Evolutionary conservation across 139 green algal genomes (phyloP), one percentile per base, ranked within the genome.

Genomic region (Haematococcus lacustris): DNA sequence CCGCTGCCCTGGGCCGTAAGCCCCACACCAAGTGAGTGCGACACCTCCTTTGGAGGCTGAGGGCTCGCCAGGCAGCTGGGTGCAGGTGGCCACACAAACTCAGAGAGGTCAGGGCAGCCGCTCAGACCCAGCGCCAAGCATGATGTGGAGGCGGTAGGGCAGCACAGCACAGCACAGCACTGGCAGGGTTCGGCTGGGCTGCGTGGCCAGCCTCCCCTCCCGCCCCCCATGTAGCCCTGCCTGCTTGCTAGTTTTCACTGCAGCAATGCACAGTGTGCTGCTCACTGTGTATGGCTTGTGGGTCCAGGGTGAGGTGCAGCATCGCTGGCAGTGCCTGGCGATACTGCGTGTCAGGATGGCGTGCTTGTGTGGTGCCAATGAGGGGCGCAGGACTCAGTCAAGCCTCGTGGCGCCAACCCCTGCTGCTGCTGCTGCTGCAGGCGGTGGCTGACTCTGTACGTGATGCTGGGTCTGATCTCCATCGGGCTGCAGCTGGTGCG

Each of bases 361-460:
- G 47, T 57, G 13, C 13, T 57, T 28, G 47, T 21, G 47, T 57
- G 47, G 13, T 28, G 21, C 47, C 47, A 13, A 57, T 28, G 13
- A 57, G 13, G 13, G 13, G 13, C 13, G 13, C 47, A 57, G 28
- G 5, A 33, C 17, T 66, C 6, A 66, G 26, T 13, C 59, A 17
- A 32, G 26, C 59, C 13, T 6, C 26, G 59, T 66, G 17, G 59
- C 59, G 13, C 59, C 4, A 68, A 30, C 32, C 28, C 3, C 30
- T 68, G 62, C 41, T 17, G 5, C 4, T 41, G 71, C 69, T 38
- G 30, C 64, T 25, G 37, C 3, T 30, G 37, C 64, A 70, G 64
- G 65, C 85, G 61, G 50, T 92, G 87, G 71, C 82, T 95, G 75
- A 26, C 64, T 0, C 43, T 93, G 50, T 95, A 94, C 74, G 89